Evolutionary conservation across 345 rosid species (phyloP).

Genomic region (Murraya koenigii): DNA sequence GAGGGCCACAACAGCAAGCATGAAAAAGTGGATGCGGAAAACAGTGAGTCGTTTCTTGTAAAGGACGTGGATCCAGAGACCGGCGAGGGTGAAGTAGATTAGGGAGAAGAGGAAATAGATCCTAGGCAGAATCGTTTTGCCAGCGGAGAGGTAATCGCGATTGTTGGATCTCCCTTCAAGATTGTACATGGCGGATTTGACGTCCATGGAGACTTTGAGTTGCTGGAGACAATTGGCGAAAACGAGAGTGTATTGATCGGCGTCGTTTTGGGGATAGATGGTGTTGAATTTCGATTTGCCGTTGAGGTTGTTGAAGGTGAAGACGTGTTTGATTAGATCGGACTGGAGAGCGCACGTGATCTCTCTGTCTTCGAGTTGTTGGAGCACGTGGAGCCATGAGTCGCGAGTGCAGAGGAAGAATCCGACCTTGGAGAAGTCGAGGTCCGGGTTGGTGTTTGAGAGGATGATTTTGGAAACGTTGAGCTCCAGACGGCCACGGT

Average conservation of each 20-base stretch:
- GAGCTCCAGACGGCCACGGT: constrained; percentile 80
- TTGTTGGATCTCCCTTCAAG: constrained; percentile 51
- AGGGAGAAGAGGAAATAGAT: constrained; percentile 72
- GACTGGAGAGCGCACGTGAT: constrained; percentile 79
- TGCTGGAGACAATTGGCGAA: constrained; percentile 81
- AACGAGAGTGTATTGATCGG: constrained; percentile 77
- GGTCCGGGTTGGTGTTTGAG: constrained; percentile 50
- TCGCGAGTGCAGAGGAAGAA: constrained; percentile 95
- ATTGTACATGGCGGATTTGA: constrained; percentile 83
- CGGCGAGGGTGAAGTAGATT: constrained; percentile 59
- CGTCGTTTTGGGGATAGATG: constrained; percentile 35
- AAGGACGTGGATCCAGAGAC: constrained; percentile 69
- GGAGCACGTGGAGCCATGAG: constrained; percentile 73
- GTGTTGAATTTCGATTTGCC: constrained; percentile 22
- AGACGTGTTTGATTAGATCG: constrained; percentile 54
- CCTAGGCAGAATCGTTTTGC: constrained; percentile 74
- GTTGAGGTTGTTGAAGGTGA: constrained; percentile 56
- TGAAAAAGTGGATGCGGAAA: constrained; percentile 81
- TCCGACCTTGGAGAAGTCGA: constrained; percentile 68
- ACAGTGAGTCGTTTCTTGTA: constrained; percentile 74
- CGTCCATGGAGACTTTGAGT: constrained; percentile 70
- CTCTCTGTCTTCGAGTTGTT: constrained; percentile 70
- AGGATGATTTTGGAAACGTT: constrained; percentile 52
- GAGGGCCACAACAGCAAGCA: constrained; percentile 75
- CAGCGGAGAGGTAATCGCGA: constrained; percentile 90